A percentile compares a stretch with the other conserved stretches of the same genome.
These are phyloP conservation scores for Spinacia oleracea DNA, from an alignment of 179 eudicot genomes.

Conservation along the genomic window DNA sequence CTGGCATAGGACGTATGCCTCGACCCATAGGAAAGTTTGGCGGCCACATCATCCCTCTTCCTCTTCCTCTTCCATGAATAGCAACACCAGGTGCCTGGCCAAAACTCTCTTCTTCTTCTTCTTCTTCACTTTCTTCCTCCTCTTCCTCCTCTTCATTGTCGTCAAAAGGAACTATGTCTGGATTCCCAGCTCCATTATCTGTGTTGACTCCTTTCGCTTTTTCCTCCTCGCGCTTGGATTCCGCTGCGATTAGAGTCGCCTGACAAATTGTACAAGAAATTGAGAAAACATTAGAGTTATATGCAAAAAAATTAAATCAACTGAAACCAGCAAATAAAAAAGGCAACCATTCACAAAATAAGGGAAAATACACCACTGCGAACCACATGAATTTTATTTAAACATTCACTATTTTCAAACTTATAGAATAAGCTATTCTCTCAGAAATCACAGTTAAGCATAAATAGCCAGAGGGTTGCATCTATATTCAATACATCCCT, in stretches of 20 bases:
- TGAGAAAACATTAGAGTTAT: slow-evolving; percentile 13
- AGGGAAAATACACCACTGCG: neutral
- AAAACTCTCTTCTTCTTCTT: slow-evolving; percentile 78
- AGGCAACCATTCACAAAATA: neutral
- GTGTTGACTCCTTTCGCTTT: slow-evolving; percentile 85
- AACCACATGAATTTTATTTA: neutral
- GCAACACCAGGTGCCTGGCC: slow-evolving; percentile 46
- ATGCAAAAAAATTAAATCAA: neutral
- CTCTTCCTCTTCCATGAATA: slow-evolving; percentile 78
- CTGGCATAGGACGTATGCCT: slow-evolving; percentile 66
- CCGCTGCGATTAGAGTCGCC: slow-evolving; percentile 83
- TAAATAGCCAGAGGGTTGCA: neutral
- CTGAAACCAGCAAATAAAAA: neutral
- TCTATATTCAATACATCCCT: neutral
- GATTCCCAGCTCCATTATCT: slow-evolving; percentile 75
- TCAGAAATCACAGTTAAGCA: neutral
- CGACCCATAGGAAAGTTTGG: slow-evolving; percentile 76
- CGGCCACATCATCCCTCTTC: slow-evolving; percentile 95
- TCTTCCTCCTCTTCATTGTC: slow-evolving; percentile 99
- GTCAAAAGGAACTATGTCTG: slow-evolving; percentile 90
- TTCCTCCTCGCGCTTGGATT: slow-evolving; percentile 89
- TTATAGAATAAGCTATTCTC: too few relatives aligned
- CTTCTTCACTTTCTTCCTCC: slow-evolving; percentile 90
- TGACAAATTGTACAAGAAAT: slow-evolving; percentile 26
- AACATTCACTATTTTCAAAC: too few relatives aligned